Percentiles rank a stretch among this genome's conserved stretches.
These are phyloP conservation scores for Fraxinus sp. DNA, from an alignment of 305 asterid species.

Conservation along the genomic window DNA sequence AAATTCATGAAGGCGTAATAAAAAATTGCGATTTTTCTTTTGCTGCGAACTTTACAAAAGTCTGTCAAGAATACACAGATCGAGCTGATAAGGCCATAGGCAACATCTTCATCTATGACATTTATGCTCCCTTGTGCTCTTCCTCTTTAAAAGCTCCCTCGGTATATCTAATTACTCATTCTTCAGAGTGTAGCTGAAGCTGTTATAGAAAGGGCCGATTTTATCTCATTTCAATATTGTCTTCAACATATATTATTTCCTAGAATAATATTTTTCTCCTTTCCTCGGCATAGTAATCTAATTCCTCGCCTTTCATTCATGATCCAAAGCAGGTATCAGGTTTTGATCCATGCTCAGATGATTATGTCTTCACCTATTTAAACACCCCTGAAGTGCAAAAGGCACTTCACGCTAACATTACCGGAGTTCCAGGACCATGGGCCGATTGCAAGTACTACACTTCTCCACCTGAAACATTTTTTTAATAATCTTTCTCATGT, in stretches of 20 bases:
- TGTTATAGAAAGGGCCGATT: not conserved
- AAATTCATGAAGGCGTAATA: constrained; percentile 35
- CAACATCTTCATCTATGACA: not conserved
- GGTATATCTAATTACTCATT: constrained; percentile 11
- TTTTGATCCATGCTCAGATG: constrained; percentile 25
- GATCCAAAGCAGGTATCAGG: constrained; percentile 7
- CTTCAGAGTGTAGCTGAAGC: not conserved
- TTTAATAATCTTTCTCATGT: not conserved
- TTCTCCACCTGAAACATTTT: not conserved
- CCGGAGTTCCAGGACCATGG: constrained; percentile 28
- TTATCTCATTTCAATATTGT: not conserved
- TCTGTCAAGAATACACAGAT: not conserved
- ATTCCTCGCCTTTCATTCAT: not conserved
- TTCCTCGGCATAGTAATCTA: constrained; percentile 2
- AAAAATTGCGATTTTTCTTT: constrained; percentile 38
- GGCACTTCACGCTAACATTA: constrained; percentile 26
- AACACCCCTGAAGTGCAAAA: constrained; percentile 30
- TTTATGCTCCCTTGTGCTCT: constrained; percentile 10
- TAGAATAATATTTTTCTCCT: not conserved
- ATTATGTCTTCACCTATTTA: constrained; percentile 24
- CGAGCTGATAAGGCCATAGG: constrained; percentile 6
- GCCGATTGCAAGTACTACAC: constrained; percentile 27
- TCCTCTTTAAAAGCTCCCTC: constrained; percentile 4
- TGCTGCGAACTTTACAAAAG: not conserved
- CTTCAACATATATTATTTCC: not conserved